Evolutionary conservation across 176 grass and related monocot genomes (phyloP).

Genomic region (Oryza glumipatula): DNA sequence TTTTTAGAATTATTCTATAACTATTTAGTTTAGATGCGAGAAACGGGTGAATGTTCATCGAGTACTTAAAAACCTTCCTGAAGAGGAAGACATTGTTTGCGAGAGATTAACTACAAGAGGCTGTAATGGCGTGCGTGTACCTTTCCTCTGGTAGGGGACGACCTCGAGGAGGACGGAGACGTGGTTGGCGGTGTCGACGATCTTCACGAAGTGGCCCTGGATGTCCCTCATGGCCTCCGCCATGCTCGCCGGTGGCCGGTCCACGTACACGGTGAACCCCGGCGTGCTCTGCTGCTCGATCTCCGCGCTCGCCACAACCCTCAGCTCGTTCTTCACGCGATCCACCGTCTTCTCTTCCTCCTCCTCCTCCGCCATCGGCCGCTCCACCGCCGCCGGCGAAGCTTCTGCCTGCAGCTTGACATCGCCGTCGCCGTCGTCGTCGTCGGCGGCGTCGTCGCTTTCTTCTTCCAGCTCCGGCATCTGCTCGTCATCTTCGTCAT

Average conservation of each 20-base stretch:
- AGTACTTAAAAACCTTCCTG: no score
- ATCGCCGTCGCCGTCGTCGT: not conserved
- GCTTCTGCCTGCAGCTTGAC: not conserved
- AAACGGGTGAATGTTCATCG: no score
- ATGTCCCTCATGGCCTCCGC: conserved; percentile 80
- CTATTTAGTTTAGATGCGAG: no score
- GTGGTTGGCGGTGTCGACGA: conserved; percentile 55
- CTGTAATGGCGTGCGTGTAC: conserved; percentile 1
- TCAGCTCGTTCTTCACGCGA: conserved; percentile 49
- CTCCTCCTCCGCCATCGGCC: conserved; percentile 1
- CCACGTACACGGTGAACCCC: conserved; percentile 70
- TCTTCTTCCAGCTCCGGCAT: conserved; percentile 53
- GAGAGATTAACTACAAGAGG: no score
- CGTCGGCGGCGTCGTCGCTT: conserved; percentile 1
- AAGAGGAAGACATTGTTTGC: no score
- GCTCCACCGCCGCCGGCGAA: not conserved
- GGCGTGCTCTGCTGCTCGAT: conserved; percentile 54
- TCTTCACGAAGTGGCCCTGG: conserved; percentile 54
- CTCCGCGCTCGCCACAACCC: conserved; percentile 38
- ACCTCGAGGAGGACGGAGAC: conserved; percentile 73
- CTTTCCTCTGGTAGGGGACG: conserved; percentile 49
- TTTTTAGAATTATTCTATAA: no score
- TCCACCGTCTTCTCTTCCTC: conserved; percentile 13
- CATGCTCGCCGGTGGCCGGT: conserved; percentile 65
- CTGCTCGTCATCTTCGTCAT: conserved; percentile 27